Conservation (phyloP, 1,284 basidiomycete genomes). For the Trichosporon ovoides region DNA sequence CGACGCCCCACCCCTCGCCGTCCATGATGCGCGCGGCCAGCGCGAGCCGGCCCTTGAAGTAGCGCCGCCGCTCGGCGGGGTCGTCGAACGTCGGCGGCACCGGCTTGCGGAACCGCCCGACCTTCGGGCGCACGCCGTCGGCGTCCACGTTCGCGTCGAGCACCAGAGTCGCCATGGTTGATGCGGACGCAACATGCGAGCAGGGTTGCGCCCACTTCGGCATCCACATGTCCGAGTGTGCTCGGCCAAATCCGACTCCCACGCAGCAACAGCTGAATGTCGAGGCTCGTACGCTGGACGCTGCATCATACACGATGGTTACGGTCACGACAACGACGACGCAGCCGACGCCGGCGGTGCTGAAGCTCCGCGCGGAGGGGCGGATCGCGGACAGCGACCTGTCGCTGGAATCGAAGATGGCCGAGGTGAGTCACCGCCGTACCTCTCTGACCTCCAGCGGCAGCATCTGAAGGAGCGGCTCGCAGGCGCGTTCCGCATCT, state of each 20-base stretch:
- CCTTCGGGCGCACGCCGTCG: slow-evolving; percentile 6
- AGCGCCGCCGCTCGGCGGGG: slow-evolving; percentile 15
- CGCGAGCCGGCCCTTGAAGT: slow-evolving; percentile 24
- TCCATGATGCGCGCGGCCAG: slow-evolving; percentile 27
- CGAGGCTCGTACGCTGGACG: background rate
- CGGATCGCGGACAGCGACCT: slow-evolving; percentile 1
- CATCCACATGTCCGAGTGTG: background rate
- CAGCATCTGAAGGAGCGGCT: slow-evolving; percentile 56
- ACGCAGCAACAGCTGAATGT: background rate
- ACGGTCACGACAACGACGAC: background rate
- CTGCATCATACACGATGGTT: background rate
- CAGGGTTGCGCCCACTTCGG: background rate
- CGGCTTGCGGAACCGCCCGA: slow-evolving; percentile 22
- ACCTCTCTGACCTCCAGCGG: slow-evolving; percentile 36
- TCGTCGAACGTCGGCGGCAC: slow-evolving; percentile 24
- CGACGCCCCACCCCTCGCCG: slow-evolving; percentile 29
- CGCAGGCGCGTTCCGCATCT: slow-evolving; percentile 33
- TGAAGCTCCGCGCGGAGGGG: slow-evolving; percentile 2
- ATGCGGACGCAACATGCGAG: background rate
- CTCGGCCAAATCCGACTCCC: background rate
- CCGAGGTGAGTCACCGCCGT: background rate
- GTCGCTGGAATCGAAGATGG: background rate
- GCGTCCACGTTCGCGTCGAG: background rate
- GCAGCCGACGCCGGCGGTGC: background rate
- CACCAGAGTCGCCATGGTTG: background rate